Base-by-base conservation (phyloP, 352 stramenopile species). In the Phytophthora hybrid region DNA sequence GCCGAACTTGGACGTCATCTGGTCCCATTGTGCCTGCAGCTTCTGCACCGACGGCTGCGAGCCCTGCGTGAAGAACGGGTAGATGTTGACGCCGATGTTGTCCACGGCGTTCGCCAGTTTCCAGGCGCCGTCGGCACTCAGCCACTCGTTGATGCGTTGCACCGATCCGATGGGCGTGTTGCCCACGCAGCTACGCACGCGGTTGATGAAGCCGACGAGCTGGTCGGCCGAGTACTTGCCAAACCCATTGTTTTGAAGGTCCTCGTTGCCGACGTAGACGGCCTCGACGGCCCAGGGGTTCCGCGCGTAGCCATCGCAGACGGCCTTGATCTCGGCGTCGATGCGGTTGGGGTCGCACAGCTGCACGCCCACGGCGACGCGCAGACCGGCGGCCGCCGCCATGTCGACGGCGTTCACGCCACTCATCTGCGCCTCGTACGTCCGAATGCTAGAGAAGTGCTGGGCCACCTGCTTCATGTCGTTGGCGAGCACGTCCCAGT, bases 261-360 rank as follows among this genome's bases (percentile, higher is more conserved):
- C 79, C 32, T 94, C 87, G 70, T 92, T 94, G 55, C 87, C 87
- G 23, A 89, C 84, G 71, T 89, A 92, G 63, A 94, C 86, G 23
- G 85, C 82, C 31, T 89, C 69, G 31, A 94, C 76, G 6, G 54
- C 74, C 32, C 70, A 60, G 0, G 80, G 69, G 51, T 85, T 73
- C 9, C 54, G 44, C 41, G 74, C 55, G 21, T 80, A 82, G 55
- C 82, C 87, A 4, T 76, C 69, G 53, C 87, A 85, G 13, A 82
- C 83, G 5, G 85, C 85, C 39, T 85, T 26, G 68, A 94, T 87
- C 71, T 91, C 83, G n/a, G 46, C 59, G 19, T 84, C 66, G 59
- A 86, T 84, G 1, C 58, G 64, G n/a, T 18, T 58, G 21, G 66
- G 26, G 57, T 93, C 78, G 3, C 65, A 55, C 13, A 91, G 76